Evolutionary conservation across 2,329 filamentous ascomycete species (phyloP).

Genomic region (Tolypocladium guangdongense): DNA sequence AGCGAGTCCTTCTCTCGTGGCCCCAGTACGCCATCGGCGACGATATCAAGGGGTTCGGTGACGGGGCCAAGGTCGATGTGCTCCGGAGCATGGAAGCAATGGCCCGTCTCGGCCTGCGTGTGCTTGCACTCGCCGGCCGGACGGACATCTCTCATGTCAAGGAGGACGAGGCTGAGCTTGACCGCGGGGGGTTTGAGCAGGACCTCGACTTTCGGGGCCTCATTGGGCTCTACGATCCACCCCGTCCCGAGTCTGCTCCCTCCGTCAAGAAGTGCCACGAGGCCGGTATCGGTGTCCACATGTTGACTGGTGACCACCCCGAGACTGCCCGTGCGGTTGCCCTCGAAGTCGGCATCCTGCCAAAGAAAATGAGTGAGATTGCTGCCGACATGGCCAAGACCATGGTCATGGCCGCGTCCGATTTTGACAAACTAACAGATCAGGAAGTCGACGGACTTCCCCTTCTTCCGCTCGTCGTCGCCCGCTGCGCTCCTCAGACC

Average conservation of each 20-base stretch:
- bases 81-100: conserved; percentile 59
- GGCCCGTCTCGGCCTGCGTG: conserved; percentile 55
- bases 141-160: conserved; percentile 24
- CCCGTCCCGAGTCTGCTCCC: conserved; percentile 53
- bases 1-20: conserved; percentile 56
- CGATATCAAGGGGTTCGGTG: conserved; percentile 34
- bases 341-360: conserved; percentile 51
- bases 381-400: conserved; percentile 43
- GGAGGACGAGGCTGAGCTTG: conserved; percentile 28
- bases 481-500: conserved; percentile 58
- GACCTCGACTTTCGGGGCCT: conserved; percentile 57
- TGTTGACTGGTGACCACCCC: conserved; percentile 61
- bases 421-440: conserved; percentile 56
- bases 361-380: conserved; percentile 35
- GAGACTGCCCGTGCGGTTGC: conserved; percentile 56
- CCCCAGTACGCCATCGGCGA: conserved; percentile 35
- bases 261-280: conserved; percentile 47
- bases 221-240: conserved; percentile 63
- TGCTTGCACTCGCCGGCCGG: conserved; percentile 53
- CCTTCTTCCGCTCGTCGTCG: conserved; percentile 55
- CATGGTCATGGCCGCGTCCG: conserved; percentile 56
- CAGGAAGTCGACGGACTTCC: conserved; percentile 52
- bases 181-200: conserved; percentile 47
- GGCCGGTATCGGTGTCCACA: conserved; percentile 54
- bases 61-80: conserved; percentile 43